These are phyloP conservation scores for Thelonectria olida DNA, from an alignment of 2,329 filamentous ascomycete species.

Conservation along the genomic window DNA sequence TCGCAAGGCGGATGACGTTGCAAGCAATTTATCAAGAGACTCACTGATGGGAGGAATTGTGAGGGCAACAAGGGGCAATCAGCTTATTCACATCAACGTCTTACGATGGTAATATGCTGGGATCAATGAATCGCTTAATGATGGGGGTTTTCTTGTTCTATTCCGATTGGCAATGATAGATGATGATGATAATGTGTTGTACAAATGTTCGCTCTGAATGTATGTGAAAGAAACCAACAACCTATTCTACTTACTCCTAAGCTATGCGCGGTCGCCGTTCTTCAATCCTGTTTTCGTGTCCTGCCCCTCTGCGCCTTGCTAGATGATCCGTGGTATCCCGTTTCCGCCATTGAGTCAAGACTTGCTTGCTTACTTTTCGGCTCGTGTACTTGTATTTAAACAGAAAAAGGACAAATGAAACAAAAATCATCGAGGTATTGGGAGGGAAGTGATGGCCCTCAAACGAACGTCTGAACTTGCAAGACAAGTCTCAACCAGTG, in stretches of 20 bases:
- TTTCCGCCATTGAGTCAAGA: conserved; percentile 31
- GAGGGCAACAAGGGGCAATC: neutral
- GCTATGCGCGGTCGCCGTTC: conserved; percentile 17
- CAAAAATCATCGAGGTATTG: neutral
- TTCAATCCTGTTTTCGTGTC: conserved; percentile 19
- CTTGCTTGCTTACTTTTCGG: conserved; percentile 8
- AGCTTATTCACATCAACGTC: conserved; percentile 15
- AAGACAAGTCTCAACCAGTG: conserved; percentile 13
- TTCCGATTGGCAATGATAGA: conserved; percentile 26
- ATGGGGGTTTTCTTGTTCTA: conserved; percentile 18
- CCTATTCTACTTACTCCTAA: conserved; percentile 18
- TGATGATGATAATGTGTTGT: conserved; percentile 4
- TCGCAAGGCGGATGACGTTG: conserved; percentile 30
- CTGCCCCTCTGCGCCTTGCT: conserved; percentile 36
- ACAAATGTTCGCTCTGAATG: neutral
- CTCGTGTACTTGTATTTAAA: neutral
- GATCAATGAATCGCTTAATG: conserved; percentile 23
- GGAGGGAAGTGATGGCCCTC: neutral
- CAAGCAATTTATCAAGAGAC: conserved; percentile 28
- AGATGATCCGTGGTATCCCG: conserved; percentile 31
- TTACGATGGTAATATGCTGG: conserved; percentile 15
- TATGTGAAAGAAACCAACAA: conserved; percentile 16
- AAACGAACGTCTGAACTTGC: neutral
- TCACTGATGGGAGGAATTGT: conserved; percentile 3
- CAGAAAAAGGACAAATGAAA: conserved; percentile 11